phyloP scores from a whole-genome alignment of 306 rosid genomes.

The Betula pendula region DNA sequence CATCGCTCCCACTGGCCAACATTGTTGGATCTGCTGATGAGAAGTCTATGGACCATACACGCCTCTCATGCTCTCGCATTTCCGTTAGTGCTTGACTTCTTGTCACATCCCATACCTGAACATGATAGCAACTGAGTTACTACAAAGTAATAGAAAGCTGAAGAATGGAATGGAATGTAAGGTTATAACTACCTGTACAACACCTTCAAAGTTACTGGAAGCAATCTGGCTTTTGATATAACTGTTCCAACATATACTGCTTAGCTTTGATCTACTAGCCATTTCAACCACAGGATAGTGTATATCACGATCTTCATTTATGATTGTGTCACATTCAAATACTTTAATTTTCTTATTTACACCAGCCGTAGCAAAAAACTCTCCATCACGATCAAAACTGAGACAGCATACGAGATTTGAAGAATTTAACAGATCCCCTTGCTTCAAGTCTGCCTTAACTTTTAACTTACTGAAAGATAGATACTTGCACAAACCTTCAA shows the following conservation, averaged over 20 bases:
- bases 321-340: slow-evolving; percentile 74
- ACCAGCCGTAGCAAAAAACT: slow-evolving; percentile 91
- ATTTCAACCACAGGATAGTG: slow-evolving; percentile 98
- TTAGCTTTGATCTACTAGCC: slow-evolving; percentile 81
- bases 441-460: slow-evolving; percentile 94
- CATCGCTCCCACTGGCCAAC: slow-evolving; percentile 96
- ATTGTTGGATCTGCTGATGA: slow-evolving; percentile 93
- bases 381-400: slow-evolving; percentile 94
- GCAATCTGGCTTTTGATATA: slow-evolving; percentile 98
- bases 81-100: slow-evolving; percentile 84
- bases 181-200: slow-evolving; percentile 73
- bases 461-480: slow-evolving; percentile 74
- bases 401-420: slow-evolving; percentile 91
- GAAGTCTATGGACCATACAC: slow-evolving; percentile 95
- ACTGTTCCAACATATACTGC: slow-evolving; percentile 94
- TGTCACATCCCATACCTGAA: slow-evolving; percentile 93
- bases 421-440: slow-evolving; percentile 95
- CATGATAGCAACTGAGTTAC: slow-evolving; percentile 25
- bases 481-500: slow-evolving; percentile 96
- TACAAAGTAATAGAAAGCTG: slow-evolving; percentile 18
- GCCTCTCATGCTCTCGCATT: slow-evolving; percentile 92
- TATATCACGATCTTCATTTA: slow-evolving; percentile 83
- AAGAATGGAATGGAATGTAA: slow-evolving; percentile 18
- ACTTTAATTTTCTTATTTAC: slow-evolving; percentile 93
- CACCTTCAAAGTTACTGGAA: slow-evolving; percentile 97